Evolutionary conservation across 345 rosid genomes (phyloP).

Genomic region (Eucalyptus regnans): DNA sequence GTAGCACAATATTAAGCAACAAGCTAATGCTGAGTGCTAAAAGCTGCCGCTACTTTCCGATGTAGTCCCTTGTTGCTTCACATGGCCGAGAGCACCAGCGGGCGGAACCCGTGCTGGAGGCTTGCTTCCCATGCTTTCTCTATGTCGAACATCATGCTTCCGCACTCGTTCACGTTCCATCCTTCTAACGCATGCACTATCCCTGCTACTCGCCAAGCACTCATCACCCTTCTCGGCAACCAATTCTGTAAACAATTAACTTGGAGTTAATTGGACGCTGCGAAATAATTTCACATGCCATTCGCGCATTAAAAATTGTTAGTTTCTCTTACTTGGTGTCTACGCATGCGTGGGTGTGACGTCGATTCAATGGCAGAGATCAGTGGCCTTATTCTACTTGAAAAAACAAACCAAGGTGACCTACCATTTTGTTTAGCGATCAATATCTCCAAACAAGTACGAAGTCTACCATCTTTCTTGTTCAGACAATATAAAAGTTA

Average conservation of each 20-base stretch:
- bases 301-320: not conserved
- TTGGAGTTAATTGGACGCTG: not conserved
- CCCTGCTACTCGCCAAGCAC: constrained; percentile 51
- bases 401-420: not conserved
- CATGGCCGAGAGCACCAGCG: not conserved
- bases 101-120: constrained; percentile 42
- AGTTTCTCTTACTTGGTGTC: not conserved
- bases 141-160: not conserved
- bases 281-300: not conserved
- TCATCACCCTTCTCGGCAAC: constrained; percentile 44
- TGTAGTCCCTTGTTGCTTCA: not conserved
- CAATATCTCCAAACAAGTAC: no score
- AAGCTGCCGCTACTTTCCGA: not conserved
- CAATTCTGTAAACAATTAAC: constrained; percentile 25
- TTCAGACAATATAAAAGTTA: not conserved
- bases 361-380: not conserved
- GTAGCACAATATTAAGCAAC: no score
- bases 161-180: constrained; percentile 24
- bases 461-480: not conserved
- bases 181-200: constrained; percentile 28
- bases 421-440: not conserved
- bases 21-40: no score
- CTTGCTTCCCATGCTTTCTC: constrained; percentile 30
- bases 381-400: not conserved
- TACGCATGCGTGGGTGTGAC: not conserved